phyloP scores from a whole-genome alignment of 345 rosid genomes.

The Diplotaxis tenuifolia region DNA sequence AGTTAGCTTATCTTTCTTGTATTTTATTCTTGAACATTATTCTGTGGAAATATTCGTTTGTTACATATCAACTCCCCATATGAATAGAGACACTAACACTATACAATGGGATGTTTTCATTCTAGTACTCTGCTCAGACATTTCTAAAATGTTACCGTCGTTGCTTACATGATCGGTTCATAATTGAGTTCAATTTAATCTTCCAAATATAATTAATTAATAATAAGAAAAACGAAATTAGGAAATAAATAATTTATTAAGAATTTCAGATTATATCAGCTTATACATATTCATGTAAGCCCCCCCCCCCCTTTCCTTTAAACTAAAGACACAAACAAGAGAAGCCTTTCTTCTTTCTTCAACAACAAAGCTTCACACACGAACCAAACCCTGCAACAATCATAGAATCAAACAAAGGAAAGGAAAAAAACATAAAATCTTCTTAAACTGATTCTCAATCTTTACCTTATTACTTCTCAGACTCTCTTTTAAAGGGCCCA shows the following conservation, averaged over 20 bases:
- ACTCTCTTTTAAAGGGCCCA: conserved; percentile 60
- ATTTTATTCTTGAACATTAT: neutral
- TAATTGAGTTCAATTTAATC: too few relatives aligned
- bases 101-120: neutral
- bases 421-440: neutral
- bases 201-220: too few relatives aligned
- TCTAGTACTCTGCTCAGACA: neutral
- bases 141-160: neutral
- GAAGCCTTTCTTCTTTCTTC: conserved; percentile 11
- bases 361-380: neutral
- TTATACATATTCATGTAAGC: conserved; percentile 15
- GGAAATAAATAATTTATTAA: neutral
- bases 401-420: neutral
- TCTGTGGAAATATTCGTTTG: neutral
- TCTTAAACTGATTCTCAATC: neutral
- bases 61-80: neutral
- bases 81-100: neutral
- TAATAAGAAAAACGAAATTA: neutral
- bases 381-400: conserved; percentile 18
- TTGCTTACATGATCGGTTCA: neutral
- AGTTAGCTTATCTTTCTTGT: conserved; percentile 14
- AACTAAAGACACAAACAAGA: conserved; percentile 38
- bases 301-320: conserved; percentile 12
- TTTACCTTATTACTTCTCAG: conserved; percentile 51
- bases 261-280: conserved; percentile 16